Conservation (phyloP, 1,139 yeast species). For the Arxiozyma telluris region DNA sequence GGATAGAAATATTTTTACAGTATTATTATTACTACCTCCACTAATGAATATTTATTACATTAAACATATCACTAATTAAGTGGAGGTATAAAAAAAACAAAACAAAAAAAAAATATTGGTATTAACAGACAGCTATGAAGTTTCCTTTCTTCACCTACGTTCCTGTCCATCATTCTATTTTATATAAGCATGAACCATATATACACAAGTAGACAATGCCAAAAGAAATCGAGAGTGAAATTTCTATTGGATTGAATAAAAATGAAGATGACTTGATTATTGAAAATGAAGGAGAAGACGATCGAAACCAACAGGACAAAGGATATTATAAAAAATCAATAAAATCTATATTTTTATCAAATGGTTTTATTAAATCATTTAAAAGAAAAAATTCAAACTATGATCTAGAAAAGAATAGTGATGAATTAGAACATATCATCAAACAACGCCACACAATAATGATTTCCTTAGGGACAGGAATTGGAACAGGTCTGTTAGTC, state of each 20-base stretch:
- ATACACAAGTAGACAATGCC: neutral
- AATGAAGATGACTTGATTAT: no score
- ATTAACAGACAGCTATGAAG: no score
- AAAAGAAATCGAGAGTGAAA: neutral
- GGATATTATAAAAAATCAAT: neutral
- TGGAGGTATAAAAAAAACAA: no score
- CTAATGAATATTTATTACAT: no score
- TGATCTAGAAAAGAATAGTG: neutral
- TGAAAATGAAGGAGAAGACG: neutral
- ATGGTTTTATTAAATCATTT: constrained; percentile 10
- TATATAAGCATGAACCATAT: neutral
- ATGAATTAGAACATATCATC: constrained; percentile 36
- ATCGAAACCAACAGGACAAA: neutral
- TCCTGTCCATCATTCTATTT: neutral
- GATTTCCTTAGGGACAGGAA: constrained; percentile 75
- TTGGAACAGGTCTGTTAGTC: constrained; percentile 67
- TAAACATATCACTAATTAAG: neutral
- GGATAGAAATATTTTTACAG: no score
- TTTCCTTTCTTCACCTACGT: neutral
- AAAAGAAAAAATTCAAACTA: constrained; percentile 6
- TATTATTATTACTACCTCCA: no score
- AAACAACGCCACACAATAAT: constrained; percentile 44
- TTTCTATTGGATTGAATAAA: no score
- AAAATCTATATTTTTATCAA: neutral
- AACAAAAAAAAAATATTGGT: no score